A percentile compares a stretch with the other conserved stretches of the same genome.
phyloP scores from a whole-genome alignment of 2,329 filamentous ascomycete genomes.

The Phyllosticta citriasiana region DNA sequence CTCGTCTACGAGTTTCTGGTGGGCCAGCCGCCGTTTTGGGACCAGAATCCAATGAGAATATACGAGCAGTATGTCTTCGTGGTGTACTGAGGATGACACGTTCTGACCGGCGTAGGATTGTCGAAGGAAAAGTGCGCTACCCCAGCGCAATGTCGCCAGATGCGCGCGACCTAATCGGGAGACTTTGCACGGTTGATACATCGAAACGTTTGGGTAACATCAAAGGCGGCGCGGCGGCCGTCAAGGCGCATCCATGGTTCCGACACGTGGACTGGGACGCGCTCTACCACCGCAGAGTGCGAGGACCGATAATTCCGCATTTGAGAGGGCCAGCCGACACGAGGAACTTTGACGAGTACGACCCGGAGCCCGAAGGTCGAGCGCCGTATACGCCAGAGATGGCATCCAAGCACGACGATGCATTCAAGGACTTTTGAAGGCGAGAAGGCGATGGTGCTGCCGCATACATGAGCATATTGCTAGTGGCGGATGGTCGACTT shows the following conservation, averaged over 20 bases:
- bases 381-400: conserved; percentile 62
- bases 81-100: not conserved
- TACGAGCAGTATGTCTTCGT: conserved; percentile 52
- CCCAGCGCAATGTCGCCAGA: conserved; percentile 57
- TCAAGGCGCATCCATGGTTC: conserved; percentile 73
- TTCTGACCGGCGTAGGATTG: conserved; percentile 46
- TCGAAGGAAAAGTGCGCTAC: conserved; percentile 67
- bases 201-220: conserved; percentile 71
- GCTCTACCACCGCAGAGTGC: conserved; percentile 51
- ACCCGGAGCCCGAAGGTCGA: conserved; percentile 58
- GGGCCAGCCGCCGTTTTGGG: conserved; percentile 79
- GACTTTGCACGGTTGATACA: conserved; percentile 69
- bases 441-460: not conserved
- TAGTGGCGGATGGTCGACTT: not conserved
- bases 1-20: conserved; percentile 77
- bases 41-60: conserved; percentile 77
- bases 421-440: conserved; percentile 59
- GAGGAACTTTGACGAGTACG: conserved; percentile 73
- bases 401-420: conserved; percentile 57
- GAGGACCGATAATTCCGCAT: conserved; percentile 67
- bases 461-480: not conserved
- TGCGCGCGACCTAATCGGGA: conserved; percentile 65
- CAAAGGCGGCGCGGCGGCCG: conserved; percentile 58
- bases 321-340: conserved; percentile 63
- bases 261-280: conserved; percentile 63